phyloP scores from a whole-genome alignment of 139 green algal genomes.

The Dunaliella sp. region DNA sequence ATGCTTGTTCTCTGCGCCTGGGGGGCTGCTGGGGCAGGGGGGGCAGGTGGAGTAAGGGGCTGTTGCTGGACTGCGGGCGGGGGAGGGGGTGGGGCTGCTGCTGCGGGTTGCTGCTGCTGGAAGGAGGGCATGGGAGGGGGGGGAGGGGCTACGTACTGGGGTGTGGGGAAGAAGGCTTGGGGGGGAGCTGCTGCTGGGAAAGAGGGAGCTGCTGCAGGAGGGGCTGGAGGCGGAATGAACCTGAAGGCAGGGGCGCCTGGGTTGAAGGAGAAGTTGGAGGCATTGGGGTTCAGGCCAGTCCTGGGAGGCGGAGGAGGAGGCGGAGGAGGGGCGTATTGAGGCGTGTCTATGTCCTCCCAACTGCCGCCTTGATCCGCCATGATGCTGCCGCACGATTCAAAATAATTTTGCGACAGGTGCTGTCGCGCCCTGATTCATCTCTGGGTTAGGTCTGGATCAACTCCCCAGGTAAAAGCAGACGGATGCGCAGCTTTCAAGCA shows the following conservation, averaged over 20 bases:
- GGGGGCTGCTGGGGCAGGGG: background rate
- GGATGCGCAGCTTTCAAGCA: background rate
- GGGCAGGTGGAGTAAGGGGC: background rate
- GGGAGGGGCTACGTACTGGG: background rate
- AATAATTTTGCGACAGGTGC: background rate
- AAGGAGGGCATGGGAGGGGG: background rate
- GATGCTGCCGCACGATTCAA: background rate
- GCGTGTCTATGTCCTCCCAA: constrained; percentile 50
- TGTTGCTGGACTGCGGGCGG: background rate
- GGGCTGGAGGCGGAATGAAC: constrained; percentile 2
- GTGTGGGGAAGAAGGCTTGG: background rate
- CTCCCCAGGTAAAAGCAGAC: too few relatives aligned
- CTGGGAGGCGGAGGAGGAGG: constrained; percentile 9
- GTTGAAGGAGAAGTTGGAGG: constrained; percentile 67
- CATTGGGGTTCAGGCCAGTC: constrained; percentile 54
- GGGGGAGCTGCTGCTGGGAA: constrained; percentile 9
- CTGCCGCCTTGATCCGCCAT: constrained; percentile 18
- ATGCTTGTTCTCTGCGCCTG: background rate
- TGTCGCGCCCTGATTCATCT: background rate
- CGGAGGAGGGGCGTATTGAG: background rate
- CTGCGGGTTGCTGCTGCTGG: constrained; percentile 19
- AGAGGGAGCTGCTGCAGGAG: constrained; percentile 26
- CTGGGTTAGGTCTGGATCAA: too few relatives aligned
- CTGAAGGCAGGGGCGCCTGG: constrained; percentile 46
- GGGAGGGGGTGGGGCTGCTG: constrained; percentile 6